Evolutionary conservation across 75 land plant species (phyloP), one percentile per base, ranked within the genome.

Genomic region (Pinus taeda): DNA sequence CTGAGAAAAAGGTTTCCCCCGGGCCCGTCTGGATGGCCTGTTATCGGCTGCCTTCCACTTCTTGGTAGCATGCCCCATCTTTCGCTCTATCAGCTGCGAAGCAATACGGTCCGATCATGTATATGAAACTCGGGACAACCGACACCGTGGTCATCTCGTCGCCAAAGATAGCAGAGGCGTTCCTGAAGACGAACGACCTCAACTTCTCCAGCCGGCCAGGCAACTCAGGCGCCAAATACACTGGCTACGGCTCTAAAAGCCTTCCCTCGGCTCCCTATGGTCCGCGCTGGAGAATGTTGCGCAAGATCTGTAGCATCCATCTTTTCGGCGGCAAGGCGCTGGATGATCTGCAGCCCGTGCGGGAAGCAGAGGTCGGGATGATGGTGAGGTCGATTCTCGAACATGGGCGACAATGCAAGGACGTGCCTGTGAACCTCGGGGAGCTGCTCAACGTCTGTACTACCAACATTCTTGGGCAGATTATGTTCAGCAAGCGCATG

Each of bases 41-140:
- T 93, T 0, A 49, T 91, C 13, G 96, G 96, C 29, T 87, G 88
- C 89, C 81, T 93, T 12, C 92, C 89, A 12, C 89, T 90, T 26
- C 75, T 93, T 21, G 96, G 96, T 24, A 66, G 77, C 1, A 76
- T 78, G 55, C 96, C 94, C 5, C 94, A 91, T 83, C 90, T 87
- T 21, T 65, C 85, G 30, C 71, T 93, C 9, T 86, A 87, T 4
- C 62, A 76, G 42, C 56, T 93, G 73, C 95, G 12, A 73, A 74
- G 37, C 45, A 57, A 58, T 83, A 91, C 82, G 96, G 96, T 6
- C 94, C 94, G 8, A 75, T 93, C 79, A 75, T 91, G 86, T 80
- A 82, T 73, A 84, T 93, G 64, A 81, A 81, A 33, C 53, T 93
- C 57, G 96, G 96, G 26, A 79, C 80, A 65, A 87, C 82, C 37